Conservation (phyloP, 345 rosid species). For the Syzygium aromaticum region DNA sequence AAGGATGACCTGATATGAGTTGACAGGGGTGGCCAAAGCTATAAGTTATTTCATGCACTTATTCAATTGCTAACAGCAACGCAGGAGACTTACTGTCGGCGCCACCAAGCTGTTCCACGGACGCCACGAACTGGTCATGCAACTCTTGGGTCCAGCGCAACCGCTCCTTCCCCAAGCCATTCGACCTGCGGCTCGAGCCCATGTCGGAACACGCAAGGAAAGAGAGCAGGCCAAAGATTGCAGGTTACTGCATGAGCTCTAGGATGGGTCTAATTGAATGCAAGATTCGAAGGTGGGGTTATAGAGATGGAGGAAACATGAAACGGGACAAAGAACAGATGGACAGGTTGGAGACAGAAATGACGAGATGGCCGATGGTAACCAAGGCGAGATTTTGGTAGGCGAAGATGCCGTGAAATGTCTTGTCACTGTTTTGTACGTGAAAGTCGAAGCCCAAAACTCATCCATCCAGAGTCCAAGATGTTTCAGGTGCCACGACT, state of each 20-base stretch:
- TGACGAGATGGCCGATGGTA: not conserved
- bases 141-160: conserved; percentile 16
- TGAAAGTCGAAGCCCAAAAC: not conserved
- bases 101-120: conserved; percentile 11
- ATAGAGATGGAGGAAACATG: not conserved
- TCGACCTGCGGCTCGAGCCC: not conserved
- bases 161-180: conserved; percentile 1
- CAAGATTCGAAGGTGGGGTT: not conserved
- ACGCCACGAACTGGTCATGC: conserved; percentile 8
- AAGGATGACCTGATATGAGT: not conserved
- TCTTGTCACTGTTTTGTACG: not conserved
- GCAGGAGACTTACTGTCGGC: conserved; percentile 5
- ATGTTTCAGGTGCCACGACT: not conserved
- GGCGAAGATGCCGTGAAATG: conserved; percentile 1
- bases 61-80: not conserved
- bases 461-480: not conserved
- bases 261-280: not conserved
- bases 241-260: not conserved
- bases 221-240: not conserved
- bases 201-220: not conserved
- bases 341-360: not conserved
- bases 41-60: too few species aligned
- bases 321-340: not conserved
- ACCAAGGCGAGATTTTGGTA: not conserved
- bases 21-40: not conserved